phyloP scores from a whole-genome alignment of 169 alveolate species.

The Plasmodium chabaudi region DNA sequence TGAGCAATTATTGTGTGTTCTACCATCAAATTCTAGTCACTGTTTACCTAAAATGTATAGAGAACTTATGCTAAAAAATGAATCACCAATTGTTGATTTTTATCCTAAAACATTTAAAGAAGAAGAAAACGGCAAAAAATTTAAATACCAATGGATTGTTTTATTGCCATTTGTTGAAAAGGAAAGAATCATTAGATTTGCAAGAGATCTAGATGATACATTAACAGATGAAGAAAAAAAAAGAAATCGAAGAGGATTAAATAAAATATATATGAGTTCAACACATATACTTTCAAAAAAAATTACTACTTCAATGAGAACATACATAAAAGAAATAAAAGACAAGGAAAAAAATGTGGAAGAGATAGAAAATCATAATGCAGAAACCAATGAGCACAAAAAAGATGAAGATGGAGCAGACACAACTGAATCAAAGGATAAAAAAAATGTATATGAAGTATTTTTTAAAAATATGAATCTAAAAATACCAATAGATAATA shows the following conservation, averaged over 20 bases:
- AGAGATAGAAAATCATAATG: not conserved
- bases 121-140: constrained; percentile 90
- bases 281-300: constrained; percentile 42
- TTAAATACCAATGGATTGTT: constrained; percentile 90
- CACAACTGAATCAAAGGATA: not conserved
- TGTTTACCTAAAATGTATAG: constrained; percentile 92
- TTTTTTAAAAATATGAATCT: constrained; percentile 62
- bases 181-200: constrained; percentile 79
- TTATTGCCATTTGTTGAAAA: constrained; percentile 91
- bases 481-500: constrained; percentile 32
- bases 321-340: constrained; percentile 55
- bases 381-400: not conserved
- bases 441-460: constrained; percentile 5
- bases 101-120: constrained; percentile 87
- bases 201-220: constrained; percentile 82
- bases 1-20: constrained; percentile 96
- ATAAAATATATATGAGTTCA: constrained; percentile 39
- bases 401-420: not conserved
- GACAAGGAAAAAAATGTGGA: constrained; percentile 4
- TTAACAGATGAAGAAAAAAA: constrained; percentile 79
- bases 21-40: constrained; percentile 96
- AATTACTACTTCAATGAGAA: constrained; percentile 54
- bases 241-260: constrained; percentile 79
- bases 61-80: constrained; percentile 81
- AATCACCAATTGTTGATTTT: constrained; percentile 84